Conservation (phyloP, 1,139 yeast species). For the Candida sanyaensis region DNA sequence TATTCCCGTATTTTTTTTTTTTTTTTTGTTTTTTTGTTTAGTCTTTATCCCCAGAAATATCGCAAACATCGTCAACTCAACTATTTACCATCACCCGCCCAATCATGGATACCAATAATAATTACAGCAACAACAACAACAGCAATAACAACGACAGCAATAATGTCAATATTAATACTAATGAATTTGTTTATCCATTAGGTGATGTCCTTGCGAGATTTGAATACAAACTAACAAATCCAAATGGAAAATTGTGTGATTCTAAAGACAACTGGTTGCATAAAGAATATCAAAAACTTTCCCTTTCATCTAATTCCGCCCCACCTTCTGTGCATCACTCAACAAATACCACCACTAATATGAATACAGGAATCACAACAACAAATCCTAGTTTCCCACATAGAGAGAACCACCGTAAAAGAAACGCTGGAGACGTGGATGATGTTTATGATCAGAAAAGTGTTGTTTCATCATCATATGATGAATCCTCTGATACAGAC, state of each 20-base stretch:
- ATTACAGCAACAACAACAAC: no score
- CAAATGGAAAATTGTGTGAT: constrained; percentile 35
- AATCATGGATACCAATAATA: constrained; percentile 1
- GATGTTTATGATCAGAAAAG: constrained; percentile 19
- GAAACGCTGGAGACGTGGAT: constrained; percentile 21
- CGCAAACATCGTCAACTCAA: no score
- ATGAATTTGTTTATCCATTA: constrained; percentile 29
- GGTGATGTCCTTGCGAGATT: constrained; percentile 28
- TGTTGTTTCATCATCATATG: constrained; percentile 26
- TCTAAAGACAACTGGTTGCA: constrained; percentile 27
- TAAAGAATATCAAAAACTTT: constrained; percentile 32
- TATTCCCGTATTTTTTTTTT: no score
- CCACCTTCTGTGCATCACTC: background rate
- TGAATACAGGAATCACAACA: constrained; percentile 12
- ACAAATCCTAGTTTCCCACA: constrained; percentile 1
- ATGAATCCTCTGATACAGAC: constrained; percentile 42
- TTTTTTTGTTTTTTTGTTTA: no score
- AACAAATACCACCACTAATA: constrained; percentile 15
- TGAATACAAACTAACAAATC: constrained; percentile 36
- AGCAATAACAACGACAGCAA: background rate
- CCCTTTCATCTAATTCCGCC: constrained; percentile 11
- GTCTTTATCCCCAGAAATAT: no score
- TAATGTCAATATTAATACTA: background rate
- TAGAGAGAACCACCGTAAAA: constrained; percentile 27
- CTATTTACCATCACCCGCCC: background rate